phyloP scores from a whole-genome alignment of 2,329 filamentous ascomycete species.

The Fusarium poae region DNA sequence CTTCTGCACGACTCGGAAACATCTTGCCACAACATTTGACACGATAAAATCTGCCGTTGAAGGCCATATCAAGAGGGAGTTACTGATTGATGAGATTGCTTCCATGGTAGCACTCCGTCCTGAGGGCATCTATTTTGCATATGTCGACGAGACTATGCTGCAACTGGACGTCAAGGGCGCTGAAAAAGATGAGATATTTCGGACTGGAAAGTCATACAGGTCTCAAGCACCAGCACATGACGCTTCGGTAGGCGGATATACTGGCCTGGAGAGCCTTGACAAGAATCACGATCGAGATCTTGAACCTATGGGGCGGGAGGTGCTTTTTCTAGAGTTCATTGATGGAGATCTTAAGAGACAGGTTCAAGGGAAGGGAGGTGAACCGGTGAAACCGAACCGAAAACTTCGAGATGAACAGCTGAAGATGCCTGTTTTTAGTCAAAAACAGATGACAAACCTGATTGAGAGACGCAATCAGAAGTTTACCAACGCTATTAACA shows the following conservation, averaged over 20 bases:
- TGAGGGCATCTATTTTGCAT: constrained; percentile 82
- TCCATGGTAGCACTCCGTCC: constrained; percentile 84
- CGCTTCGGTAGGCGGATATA: constrained; percentile 68
- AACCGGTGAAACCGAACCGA: constrained; percentile 75
- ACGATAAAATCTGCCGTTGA: constrained; percentile 89
- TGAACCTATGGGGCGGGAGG: constrained; percentile 66
- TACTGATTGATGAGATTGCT: constrained; percentile 84
- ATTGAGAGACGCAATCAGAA: constrained; percentile 92
- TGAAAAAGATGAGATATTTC: constrained; percentile 73
- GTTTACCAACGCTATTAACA: constrained; percentile 81
- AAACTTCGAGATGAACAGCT: constrained; percentile 82
- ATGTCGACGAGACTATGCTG: constrained; percentile 86
- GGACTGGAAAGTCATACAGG: constrained; percentile 60
- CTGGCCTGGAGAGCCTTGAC: constrained; percentile 61
- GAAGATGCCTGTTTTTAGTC: constrained; percentile 92
- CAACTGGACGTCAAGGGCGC: constrained; percentile 82
- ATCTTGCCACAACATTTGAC: constrained; percentile 91
- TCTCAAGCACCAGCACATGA: constrained; percentile 66
- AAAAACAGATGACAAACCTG: constrained; percentile 88
- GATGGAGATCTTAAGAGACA: constrained; percentile 91
- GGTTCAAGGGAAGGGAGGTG: constrained; percentile 77
- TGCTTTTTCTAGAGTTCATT: constrained; percentile 91
- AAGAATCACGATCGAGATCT: constrained; percentile 35
- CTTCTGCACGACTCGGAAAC: constrained; percentile 92
- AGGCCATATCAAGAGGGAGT: constrained; percentile 77